phyloP scores from a whole-genome alignment of 2,329 filamentous ascomycete genomes.

The Lachnellula willkommii region DNA sequence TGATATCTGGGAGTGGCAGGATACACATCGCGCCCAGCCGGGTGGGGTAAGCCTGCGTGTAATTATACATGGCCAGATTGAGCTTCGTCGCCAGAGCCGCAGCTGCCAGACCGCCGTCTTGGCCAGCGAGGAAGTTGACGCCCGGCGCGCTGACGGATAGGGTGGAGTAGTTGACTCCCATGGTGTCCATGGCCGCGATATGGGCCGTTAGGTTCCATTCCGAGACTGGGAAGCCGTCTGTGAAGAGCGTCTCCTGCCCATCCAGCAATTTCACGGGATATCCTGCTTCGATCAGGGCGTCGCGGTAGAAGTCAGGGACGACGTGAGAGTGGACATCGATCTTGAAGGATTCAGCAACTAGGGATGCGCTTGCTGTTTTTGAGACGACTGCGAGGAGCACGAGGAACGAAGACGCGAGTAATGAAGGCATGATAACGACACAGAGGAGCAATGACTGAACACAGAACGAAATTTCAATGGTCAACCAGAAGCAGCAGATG shows the following conservation, averaged over 20 bases:
- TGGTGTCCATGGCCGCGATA: conserved; percentile 39
- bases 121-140: conserved; percentile 32
- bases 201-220: conserved; percentile 43
- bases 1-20: conserved; percentile 32
- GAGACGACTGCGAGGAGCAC: not conserved
- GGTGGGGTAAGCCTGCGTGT: conserved; percentile 25
- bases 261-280: conserved; percentile 28
- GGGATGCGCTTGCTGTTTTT: not conserved
- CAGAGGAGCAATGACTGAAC: not conserved
- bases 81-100: conserved; percentile 30
- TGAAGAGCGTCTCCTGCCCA: conserved; percentile 18
- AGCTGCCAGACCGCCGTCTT: conserved; percentile 25
- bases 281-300: conserved; percentile 36
- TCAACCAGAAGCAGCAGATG: too few species aligned
- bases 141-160: conserved; percentile 52
- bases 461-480: too few species aligned
- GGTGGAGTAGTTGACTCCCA: conserved; percentile 46
- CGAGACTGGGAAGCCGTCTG: conserved; percentile 46
- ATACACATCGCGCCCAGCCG: conserved; percentile 37
- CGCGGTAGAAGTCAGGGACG: conserved; percentile 38
- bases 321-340: conserved; percentile 47
- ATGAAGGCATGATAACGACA: not conserved
- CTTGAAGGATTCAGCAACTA: conserved; percentile 1
- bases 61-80: conserved; percentile 25
- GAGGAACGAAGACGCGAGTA: not conserved